Percentiles rank a stretch among this genome's conserved stretches.
Conservation (phyloP, 2,329 filamentous ascomycete species). For the Coniochaeta sp. region DNA sequence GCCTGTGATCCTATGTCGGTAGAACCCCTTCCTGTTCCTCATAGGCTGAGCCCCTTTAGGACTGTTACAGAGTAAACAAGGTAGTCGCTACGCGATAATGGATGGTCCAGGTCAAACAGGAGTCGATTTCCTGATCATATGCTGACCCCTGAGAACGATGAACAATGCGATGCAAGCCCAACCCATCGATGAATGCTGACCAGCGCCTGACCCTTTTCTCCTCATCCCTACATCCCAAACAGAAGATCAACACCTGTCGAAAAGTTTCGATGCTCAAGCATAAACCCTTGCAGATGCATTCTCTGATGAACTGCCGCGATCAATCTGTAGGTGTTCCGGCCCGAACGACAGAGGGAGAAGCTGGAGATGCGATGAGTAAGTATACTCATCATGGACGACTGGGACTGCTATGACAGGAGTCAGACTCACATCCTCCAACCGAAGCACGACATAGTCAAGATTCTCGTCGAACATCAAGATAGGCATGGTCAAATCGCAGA, state of each 20-base stretch:
- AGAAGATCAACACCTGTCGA: background rate
- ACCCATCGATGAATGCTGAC: background rate
- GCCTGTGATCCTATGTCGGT: too few species aligned
- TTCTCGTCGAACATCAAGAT: slow-evolving; percentile 91
- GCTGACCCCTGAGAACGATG: background rate
- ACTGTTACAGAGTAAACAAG: too few species aligned
- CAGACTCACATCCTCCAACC: background rate
- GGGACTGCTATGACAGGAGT: background rate
- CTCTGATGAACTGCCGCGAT: background rate
- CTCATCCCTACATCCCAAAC: background rate
- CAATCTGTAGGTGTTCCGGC: slow-evolving; percentile 31
- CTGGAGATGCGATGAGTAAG: slow-evolving; percentile 25
- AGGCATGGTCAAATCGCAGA: slow-evolving; percentile 60
- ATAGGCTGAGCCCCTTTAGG: too few species aligned
- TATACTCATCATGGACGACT: background rate
- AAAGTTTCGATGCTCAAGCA: background rate
- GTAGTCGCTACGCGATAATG: too few species aligned
- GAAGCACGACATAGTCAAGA: slow-evolving; percentile 55
- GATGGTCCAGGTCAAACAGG: too few species aligned
- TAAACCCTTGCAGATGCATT: background rate
- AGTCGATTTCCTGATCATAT: background rate
- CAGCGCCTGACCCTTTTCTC: background rate
- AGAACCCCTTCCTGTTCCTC: too few species aligned
- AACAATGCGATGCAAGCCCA: background rate
- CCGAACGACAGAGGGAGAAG: slow-evolving; percentile 61